phyloP scores from a whole-genome alignment of 2,329 filamentous ascomycete species.

The Byssothecium circinans region DNA sequence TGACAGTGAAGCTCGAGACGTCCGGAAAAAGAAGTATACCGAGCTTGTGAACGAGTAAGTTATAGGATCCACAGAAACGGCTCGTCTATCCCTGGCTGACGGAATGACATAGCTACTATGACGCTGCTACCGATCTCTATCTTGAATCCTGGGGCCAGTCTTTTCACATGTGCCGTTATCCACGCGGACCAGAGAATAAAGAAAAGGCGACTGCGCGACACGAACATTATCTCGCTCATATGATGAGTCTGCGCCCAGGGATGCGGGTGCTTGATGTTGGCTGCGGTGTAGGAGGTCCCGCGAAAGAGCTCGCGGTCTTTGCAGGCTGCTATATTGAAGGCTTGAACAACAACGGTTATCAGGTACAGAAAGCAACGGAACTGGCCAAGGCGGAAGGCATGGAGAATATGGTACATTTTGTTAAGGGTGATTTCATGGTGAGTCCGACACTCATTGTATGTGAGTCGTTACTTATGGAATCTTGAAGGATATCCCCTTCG shows the following conservation, averaged over 20 bases:
- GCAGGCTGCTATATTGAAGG: constrained; percentile 81
- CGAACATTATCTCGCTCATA: constrained; percentile 88
- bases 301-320: constrained; percentile 90
- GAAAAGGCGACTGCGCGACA: constrained; percentile 85
- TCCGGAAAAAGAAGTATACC: constrained; percentile 1
- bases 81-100: neutral
- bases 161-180: constrained; percentile 94
- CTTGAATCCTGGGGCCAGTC: constrained; percentile 91
- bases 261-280: constrained; percentile 93
- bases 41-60: constrained; percentile 3
- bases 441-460: constrained; percentile 6
- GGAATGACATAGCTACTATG: constrained; percentile 73
- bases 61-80: neutral
- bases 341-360: constrained; percentile 96
- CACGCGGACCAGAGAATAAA: constrained; percentile 73
- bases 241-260: constrained; percentile 75
- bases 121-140: constrained; percentile 88
- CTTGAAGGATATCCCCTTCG: constrained; percentile 79
- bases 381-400: constrained; percentile 79
- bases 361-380: constrained; percentile 78
- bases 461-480: neutral
- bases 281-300: constrained; percentile 90
- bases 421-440: constrained; percentile 92
- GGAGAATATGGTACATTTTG: constrained; percentile 71
- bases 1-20: constrained; percentile 1